Percentiles rank a stretch among this genome's conserved stretches.
Evolutionary conservation across 2,329 filamentous ascomycete genomes (phyloP).

Genomic region (Colletotrichum zoysiae): DNA sequence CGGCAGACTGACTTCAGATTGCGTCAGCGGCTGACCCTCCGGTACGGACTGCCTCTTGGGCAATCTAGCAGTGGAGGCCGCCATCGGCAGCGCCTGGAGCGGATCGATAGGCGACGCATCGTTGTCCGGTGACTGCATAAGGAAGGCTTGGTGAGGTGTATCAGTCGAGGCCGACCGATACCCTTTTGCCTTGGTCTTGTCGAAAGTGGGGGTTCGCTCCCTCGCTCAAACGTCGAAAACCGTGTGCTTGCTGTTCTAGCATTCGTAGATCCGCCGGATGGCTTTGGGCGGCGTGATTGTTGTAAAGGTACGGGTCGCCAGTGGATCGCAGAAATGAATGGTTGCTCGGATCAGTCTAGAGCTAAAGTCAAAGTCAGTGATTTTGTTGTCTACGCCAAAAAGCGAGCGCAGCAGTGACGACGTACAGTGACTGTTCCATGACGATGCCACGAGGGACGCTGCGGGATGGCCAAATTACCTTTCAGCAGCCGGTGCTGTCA

Average conservation of each 20-base stretch:
- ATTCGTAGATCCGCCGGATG: constrained; percentile 21
- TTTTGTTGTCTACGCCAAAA: background rate
- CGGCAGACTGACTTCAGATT: constrained; percentile 66
- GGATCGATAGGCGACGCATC: constrained; percentile 73
- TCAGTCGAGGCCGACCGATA: constrained; percentile 37
- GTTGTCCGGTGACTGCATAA: constrained; percentile 77
- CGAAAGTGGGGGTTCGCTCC: background rate
- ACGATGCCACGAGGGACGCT: constrained; percentile 12
- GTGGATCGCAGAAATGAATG: constrained; percentile 28
- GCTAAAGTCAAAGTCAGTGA: background rate
- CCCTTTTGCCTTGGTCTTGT: constrained; percentile 33
- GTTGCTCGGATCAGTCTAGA: constrained; percentile 17
- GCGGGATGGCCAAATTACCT: constrained; percentile 12
- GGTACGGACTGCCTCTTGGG: constrained; percentile 72
- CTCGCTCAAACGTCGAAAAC: background rate
- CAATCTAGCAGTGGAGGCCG: constrained; percentile 69
- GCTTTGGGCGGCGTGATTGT: constrained; percentile 34
- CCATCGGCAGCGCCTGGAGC: constrained; percentile 77
- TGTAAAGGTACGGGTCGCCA: constrained; percentile 21
- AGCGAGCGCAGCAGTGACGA: background rate
- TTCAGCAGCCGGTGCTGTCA: constrained; percentile 22
- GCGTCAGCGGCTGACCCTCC: constrained; percentile 59
- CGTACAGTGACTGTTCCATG: constrained; percentile 37
- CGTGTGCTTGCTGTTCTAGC: constrained; percentile 16
- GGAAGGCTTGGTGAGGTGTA: constrained; percentile 42